Base-by-base conservation (phyloP, 2,329 filamentous ascomycete genomes). In the Colletotrichum orbiculare region DNA sequence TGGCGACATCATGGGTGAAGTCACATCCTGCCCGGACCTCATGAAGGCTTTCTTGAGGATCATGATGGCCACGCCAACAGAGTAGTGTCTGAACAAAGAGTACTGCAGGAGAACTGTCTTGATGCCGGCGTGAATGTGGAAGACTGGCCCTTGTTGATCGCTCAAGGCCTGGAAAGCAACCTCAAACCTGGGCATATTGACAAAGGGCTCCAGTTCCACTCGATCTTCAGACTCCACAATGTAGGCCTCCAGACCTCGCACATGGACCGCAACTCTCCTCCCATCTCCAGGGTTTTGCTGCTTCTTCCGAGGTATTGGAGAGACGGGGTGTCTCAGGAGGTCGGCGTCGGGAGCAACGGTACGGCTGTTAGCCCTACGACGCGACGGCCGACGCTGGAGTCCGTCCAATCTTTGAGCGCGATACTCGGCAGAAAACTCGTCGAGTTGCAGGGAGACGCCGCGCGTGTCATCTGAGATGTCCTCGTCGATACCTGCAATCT, bases 81-180 rank as follows among this genome's bases (percentile, higher is more conserved):
- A 91, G 73, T 97, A 99, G 74, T 97, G 94, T 4, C 94, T 90
- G 75, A 96, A 97, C 0, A 99, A 85, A 0, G 96, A 99, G 74
- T 98, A 98, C 54, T 96, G 91, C 8, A 97, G 73, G 66, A 92
- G 88, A 2, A 99, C 79, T 6, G 91, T 93, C 69, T 91, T 91
- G 17, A 96, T 85, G 56, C 91, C 87, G 0, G 93, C 91, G 69
- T 96, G 93, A 47, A 98, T 79, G 73, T 98, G 93, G 73, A 97
- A 92, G 6, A 97, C 84, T 0, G 94, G 92, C 0, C 94, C 95
- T 72, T 97, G 92, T 37, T 87, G 87, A 75, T 99, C 96, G 69
- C 92, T 96, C 4, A 89, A 84, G 0, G 96, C 96, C 35, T 91
- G 93, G 60, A 98, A 86, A 1, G 92, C 91, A 35, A 97, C 83